A percentile compares a stretch with the other conserved stretches of the same genome.
These are phyloP conservation scores for Cornus controversa DNA, from an alignment of 148 eudicot genomes.

Conservation along the genomic window DNA sequence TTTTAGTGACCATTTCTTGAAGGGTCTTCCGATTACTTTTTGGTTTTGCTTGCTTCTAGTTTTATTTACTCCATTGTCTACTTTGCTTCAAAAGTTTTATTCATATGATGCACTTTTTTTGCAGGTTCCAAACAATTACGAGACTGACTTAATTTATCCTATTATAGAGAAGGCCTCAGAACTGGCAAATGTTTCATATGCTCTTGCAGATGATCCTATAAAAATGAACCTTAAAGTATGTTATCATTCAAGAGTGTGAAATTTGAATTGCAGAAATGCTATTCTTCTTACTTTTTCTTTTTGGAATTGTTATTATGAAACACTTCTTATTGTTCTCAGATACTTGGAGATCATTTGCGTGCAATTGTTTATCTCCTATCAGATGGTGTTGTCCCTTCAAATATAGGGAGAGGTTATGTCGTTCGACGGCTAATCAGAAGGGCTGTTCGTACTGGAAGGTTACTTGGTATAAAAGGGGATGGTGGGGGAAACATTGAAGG, in stretches of 20 bases:
- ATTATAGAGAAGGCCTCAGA: conserved; percentile 84
- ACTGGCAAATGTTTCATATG: conserved; percentile 77
- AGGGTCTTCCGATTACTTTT: conserved; percentile 4
- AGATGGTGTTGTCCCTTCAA: conserved; percentile 92
- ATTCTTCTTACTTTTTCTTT: conserved; percentile 1
- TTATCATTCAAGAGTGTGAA: neutral
- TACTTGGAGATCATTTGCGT: conserved; percentile 96
- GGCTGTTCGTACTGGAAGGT: conserved; percentile 84
- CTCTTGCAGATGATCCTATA: conserved; percentile 60
- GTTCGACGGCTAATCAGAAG: conserved; percentile 91
- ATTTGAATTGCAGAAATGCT: neutral
- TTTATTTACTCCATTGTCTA: neutral
- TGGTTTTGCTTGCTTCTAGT: neutral
- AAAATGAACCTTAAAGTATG: conserved; percentile 85
- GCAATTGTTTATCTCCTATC: conserved; percentile 90
- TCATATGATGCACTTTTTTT: conserved; percentile 20
- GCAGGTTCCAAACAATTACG: conserved; percentile 96
- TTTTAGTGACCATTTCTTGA: neutral
- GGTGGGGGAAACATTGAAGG: conserved; percentile 64
- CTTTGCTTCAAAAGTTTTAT: conserved; percentile 4
- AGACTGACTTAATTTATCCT: conserved; percentile 89
- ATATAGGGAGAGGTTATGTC: conserved; percentile 95
- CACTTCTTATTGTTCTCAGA: conserved; percentile 38
- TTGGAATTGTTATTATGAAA: conserved; percentile 3
- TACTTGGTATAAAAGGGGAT: conserved; percentile 85